Base-by-base conservation (phyloP, 345 rosid genomes). In the Triadica sebifera region DNA sequence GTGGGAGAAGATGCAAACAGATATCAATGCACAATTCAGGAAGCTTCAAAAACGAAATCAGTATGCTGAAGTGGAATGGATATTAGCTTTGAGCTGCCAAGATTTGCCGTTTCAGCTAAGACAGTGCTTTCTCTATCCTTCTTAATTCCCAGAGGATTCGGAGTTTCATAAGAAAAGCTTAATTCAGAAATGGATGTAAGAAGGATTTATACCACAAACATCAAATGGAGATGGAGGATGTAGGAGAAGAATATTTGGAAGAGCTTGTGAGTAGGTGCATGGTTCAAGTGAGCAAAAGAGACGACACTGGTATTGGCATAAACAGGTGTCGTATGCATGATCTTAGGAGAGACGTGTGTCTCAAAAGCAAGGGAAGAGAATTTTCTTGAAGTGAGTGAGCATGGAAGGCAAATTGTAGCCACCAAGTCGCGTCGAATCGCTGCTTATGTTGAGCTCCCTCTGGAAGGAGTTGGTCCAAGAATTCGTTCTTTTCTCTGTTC, bases 181-280 rank as follows among this genome's bases (percentile, higher is more conserved):
- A 10, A n/a, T 73, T 17, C 37, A 69, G 3, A 25, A 29, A 60
- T 73, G 76, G 76, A 73, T 63, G 0, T 69, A 69, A 13, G 76
- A 73, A 73, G 69, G 69, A 5, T 73, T 73, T 52, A 17, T 73
- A 50, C 16, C 75, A 6, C 66, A 57, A 29, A 17, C 52, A 39
- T 1, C 19, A 34, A 25, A 24, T 12, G 68, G 37, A 12, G 56
- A 49, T 46, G 70, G 69, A 62, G 50, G 69, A 73, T 62, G 49
- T 51, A 19, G 76, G 45, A 5, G 69, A 73, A 38, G 17, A 51
- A n/a, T 73, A 37, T 22, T n/a, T 73, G 11, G 60, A 73, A 12
- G 76, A 73, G 69, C 69, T 73, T 25, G 60, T 37, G 13, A 69
- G 6, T n/a, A 69, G 72, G 4, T 51, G 59, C n/a, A 69, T 69